Conservation (phyloP, 1,284 basidiomycete genomes). For the Papiliotrema nemorosa region DNA sequence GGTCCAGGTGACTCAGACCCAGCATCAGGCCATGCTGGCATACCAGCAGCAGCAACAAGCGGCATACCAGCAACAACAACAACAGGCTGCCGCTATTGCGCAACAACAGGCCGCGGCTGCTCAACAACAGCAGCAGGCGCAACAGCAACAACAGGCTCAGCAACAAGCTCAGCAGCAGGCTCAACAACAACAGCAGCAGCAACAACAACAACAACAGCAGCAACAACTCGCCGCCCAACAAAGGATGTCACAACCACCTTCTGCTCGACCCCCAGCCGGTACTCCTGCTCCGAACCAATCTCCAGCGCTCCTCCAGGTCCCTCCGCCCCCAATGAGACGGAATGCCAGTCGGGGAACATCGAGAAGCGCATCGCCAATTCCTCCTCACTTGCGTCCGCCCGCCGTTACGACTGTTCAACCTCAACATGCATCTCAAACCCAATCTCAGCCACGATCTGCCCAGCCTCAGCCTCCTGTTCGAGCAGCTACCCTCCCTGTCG, state of each 20-base stretch:
- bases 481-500: neutral
- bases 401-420: neutral
- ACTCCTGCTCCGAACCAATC: neutral
- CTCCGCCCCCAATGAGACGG: slow-evolving; percentile 3
- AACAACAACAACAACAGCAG: neutral
- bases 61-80: too few species aligned
- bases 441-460: neutral
- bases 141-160: neutral
- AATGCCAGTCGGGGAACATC: neutral
- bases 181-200: neutral
- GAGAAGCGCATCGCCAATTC: slow-evolving; percentile 3
- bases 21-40: neutral
- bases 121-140: neutral
- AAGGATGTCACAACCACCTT: slow-evolving; percentile 6
- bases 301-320: slow-evolving; percentile 4
- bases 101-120: too few species aligned
- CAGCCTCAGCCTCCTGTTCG: neutral
- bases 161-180: slow-evolving; percentile 2
- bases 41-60: too few species aligned
- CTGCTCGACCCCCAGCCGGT: neutral
- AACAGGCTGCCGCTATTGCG: too few species aligned
- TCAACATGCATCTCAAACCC: neutral
- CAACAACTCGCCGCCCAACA: slow-evolving; percentile 2
- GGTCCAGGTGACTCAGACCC: neutral
- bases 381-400: slow-evolving; percentile 4